Evolutionary conservation across 352 stramenopile genomes (phyloP).

Genomic region (Thraustochytrium sp.): DNA sequence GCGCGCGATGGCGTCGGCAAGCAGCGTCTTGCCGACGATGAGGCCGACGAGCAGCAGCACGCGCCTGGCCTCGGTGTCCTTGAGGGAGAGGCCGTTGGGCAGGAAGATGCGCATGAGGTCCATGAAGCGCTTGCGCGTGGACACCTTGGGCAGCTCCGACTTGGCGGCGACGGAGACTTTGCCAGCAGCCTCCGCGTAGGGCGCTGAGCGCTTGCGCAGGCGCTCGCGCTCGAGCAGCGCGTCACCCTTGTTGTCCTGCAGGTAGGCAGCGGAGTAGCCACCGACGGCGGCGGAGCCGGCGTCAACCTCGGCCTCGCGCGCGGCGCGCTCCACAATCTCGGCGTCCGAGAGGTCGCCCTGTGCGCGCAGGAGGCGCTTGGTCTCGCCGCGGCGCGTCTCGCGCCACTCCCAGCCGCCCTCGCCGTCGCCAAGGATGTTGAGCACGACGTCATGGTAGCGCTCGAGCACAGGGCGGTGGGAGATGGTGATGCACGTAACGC

Average conservation of each 20-base stretch:
- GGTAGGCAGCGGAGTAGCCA: constrained; percentile 41
- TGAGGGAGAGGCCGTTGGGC: neutral
- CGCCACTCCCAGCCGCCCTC: constrained; percentile 74
- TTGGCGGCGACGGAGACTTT: neutral
- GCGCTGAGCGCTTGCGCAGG: neutral
- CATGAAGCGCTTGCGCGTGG: constrained; percentile 17
- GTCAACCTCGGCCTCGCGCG: neutral
- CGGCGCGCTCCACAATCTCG: neutral
- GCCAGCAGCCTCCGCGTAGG: neutral
- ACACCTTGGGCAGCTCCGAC: constrained; percentile 21
- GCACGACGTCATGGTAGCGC: constrained; percentile 66
- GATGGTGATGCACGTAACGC: constrained; percentile 83
- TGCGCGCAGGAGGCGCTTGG: neutral
- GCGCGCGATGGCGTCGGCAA: constrained; percentile 38
- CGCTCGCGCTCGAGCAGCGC: constrained; percentile 32
- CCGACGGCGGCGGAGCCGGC: constrained; percentile 33
- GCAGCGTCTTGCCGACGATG: constrained; percentile 41
- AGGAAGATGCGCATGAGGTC: constrained; percentile 38
- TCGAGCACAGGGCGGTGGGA: constrained; percentile 79
- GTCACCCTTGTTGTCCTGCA: constrained; percentile 34
- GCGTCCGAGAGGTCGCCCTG: neutral
- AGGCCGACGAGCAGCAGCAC: constrained; percentile 19
- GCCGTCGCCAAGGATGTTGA: constrained; percentile 64
- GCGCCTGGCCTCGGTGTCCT: constrained; percentile 20
- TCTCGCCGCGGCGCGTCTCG: constrained; percentile 53